phyloP scores from a whole-genome alignment of 2,329 filamentous ascomycete species.

The Botryosphaeria agaves region DNA sequence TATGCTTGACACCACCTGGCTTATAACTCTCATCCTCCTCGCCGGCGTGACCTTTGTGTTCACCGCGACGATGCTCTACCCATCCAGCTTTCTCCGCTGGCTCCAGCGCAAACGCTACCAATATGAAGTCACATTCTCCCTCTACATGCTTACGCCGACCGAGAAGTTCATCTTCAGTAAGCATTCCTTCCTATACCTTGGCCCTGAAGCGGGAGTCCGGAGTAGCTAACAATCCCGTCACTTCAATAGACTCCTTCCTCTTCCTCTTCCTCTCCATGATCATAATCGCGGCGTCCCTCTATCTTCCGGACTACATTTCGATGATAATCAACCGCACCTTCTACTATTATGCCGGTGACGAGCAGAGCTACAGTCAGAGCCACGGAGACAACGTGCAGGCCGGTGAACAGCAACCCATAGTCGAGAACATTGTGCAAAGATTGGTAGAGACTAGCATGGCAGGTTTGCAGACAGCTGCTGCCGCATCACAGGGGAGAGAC shows the following conservation, averaged over 20 bases:
- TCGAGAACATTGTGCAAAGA: too few relatives aligned
- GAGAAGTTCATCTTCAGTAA: slow-evolving; percentile 97
- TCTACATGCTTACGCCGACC: slow-evolving; percentile 93
- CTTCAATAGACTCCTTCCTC: slow-evolving; percentile 58
- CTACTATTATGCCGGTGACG: slow-evolving; percentile 88
- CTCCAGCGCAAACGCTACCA: slow-evolving; percentile 92
- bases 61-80: slow-evolving; percentile 24
- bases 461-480: too few relatives aligned
- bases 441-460: neutral
- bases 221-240: neutral
- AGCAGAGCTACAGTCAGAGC: slow-evolving; percentile 12
- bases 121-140: slow-evolving; percentile 88
- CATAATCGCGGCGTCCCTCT: slow-evolving; percentile 71
- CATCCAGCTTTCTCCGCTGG: slow-evolving; percentile 55
- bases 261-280: slow-evolving; percentile 81
- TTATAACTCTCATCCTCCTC: slow-evolving; percentile 18
- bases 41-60: too few relatives aligned
- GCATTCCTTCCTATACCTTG: too few relatives aligned
- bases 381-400: too few relatives aligned
- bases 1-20: too few relatives aligned
- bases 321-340: slow-evolving; percentile 71
- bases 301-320: slow-evolving; percentile 80
- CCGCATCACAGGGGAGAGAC: too few relatives aligned
- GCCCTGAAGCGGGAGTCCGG: too few relatives aligned
- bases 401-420: too few relatives aligned